These are phyloP conservation scores for Dryadomyces quercus-mongolicae DNA, from an alignment of 2,329 filamentous ascomycete species.

Conservation along the genomic window DNA sequence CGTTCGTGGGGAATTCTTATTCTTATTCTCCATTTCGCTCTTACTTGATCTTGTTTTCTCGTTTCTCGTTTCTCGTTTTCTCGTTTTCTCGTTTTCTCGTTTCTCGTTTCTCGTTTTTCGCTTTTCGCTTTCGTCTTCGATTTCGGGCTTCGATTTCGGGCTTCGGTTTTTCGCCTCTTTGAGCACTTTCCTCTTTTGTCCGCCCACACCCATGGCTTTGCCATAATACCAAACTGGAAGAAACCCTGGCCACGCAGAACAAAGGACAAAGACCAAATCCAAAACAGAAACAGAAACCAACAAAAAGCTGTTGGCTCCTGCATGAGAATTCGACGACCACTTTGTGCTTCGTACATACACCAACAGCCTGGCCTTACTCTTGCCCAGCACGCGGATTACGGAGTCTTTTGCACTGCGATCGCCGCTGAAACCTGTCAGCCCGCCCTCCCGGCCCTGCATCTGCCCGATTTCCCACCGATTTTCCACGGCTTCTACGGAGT, in stretches of 20 bases:
- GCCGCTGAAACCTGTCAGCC: not conserved
- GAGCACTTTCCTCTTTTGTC: not conserved
- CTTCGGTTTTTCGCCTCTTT: not conserved
- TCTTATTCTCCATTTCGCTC: not conserved
- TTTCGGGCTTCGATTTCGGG: not conserved
- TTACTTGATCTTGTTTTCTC: not conserved
- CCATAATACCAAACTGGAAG: not conserved
- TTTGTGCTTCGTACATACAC: not conserved
- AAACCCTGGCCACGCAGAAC: not conserved
- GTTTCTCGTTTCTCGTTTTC: not conserved
- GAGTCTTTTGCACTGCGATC: no score
- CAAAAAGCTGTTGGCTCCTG: no score
- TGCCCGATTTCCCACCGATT: not conserved
- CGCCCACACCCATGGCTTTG: not conserved
- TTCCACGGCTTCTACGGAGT: not conserved
- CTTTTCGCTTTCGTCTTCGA: not conserved
- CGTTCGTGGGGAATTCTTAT: not conserved
- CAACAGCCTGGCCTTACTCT: not conserved
- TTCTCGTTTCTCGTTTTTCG: not conserved
- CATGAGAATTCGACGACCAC: no score
- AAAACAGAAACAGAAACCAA: not conserved
- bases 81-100: not conserved
- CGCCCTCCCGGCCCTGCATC: not conserved
- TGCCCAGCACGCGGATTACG: no score
- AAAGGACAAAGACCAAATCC: not conserved